Base-by-base conservation (phyloP, 2,329 filamentous ascomycete species). In the Elsinoe perseae region DNA sequence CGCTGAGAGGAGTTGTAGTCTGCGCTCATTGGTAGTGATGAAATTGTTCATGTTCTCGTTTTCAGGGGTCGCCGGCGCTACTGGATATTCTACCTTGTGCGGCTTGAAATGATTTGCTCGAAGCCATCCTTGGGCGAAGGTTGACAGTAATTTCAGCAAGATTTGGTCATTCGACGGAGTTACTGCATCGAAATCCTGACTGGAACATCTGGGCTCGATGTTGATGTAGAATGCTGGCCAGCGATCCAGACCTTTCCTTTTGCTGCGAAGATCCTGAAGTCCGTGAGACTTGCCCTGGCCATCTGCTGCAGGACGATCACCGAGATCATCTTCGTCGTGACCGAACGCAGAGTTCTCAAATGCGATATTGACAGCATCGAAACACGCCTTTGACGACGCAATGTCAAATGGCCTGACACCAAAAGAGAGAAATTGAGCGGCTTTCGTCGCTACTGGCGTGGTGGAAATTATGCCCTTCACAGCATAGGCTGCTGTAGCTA, bases 201-300 rank as follows among this genome's bases (percentile, higher is more conserved):
- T 14, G 6, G 21, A 30, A 25, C 8, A 21, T 20, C 16, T 32
- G 8, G 8, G 64, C 1, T 76, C 72, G 32, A 95, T 80, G 25
- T 81, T 81, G n/a, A 97, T 72, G 63, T 84, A 86, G 64, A 95
- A 97, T 84, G 92, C 92, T 0, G 92, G 90, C 83, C 89, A 93
- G 52, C 82, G 80, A 64, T 96, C 89, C 8, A 91, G 74, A 0
- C 83, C 78, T 66, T 88, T 92, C 42, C 75, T 77, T 10, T 71
- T 63, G 6, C 69, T 70, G 64, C 76, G 82, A 34, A 80, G 62
- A 57, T 83, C 79, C 60, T 71, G 77, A 28, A 68, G 71, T 54
- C 65, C 67, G 60, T 77, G 72, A 50, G 67, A 64, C 43, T 64
- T 65, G 57, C 62, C 68, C 56, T 62, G 64, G 34, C 70, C 62